Percentiles rank a stretch among this genome's conserved stretches.
Evolutionary conservation across 176 grass and related monocot species (phyloP).

Genomic region (Hordeum marinum): DNA sequence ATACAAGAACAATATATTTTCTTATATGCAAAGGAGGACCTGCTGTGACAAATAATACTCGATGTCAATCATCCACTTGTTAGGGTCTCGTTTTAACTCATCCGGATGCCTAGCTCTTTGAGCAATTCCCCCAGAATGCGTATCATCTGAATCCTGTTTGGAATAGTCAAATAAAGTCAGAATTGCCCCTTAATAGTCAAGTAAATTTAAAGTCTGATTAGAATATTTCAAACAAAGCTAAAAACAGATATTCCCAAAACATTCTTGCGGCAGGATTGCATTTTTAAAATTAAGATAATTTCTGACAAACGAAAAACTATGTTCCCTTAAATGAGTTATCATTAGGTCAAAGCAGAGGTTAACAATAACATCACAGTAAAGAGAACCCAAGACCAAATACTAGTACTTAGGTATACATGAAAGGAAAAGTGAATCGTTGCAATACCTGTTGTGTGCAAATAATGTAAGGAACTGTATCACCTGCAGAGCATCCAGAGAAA

Average conservation of each 20-base stretch:
- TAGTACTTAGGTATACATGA: not conserved
- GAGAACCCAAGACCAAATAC: not conserved
- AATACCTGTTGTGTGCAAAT: constrained; percentile 89
- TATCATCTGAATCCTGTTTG: constrained; percentile 49
- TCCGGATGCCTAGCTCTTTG: constrained; percentile 96
- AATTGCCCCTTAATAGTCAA: not conserved
- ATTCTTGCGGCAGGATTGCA: not conserved
- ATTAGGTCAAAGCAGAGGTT: constrained; percentile 7
- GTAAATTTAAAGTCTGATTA: constrained; percentile 19
- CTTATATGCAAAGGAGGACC: constrained; percentile 34
- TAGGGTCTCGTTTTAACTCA: constrained; percentile 67
- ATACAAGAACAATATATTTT: constrained; percentile 4
- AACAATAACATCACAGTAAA: not conserved
- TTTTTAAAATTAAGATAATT: constrained; percentile 4
- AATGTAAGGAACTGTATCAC: constrained; percentile 92
- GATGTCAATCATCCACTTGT: constrained; percentile 87
- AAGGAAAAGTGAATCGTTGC: not conserved
- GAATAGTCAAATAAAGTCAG: constrained; percentile 21
- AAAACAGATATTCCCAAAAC: not conserved
- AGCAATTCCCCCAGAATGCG: constrained; percentile 71
- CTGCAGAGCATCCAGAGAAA: constrained; percentile 75
- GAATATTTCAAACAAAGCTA: constrained; percentile 18
- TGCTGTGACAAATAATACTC: constrained; percentile 97
- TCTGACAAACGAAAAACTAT: not conserved
- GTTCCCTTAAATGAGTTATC: not conserved